Evolutionary conservation across 192 early-diverging fungal species (phyloP), one percentile per base, ranked within the genome.

Genomic region (Mortierella claussenii): DNA sequence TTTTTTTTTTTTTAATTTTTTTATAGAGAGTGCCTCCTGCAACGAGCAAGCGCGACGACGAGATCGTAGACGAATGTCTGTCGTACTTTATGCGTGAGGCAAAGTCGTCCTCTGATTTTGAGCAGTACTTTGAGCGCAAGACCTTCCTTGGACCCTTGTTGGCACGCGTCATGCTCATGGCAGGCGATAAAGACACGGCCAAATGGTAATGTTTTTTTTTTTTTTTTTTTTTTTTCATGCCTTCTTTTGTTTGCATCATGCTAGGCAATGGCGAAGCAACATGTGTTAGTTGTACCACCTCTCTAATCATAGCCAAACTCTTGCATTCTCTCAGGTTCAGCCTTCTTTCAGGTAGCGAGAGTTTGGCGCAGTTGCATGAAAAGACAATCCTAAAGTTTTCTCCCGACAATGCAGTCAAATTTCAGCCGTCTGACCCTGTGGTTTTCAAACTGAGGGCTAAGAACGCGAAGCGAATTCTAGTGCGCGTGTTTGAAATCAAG

Each of bases 401-500:
- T 0, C 56, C 51, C 8, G 40, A 56, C 50, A 69, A 69, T 28
- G 52, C 54, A 2, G 18, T 26, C 20, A 53, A 48, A n/a, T 69
- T 65, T 60, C 31, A 61, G 9, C 78, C 82, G 7, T 60, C 68
- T 2, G 80, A 81, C 32, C n/a, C 61, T 6, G 71, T 86, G 0
- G 45, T 68, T 15, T 58, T 86, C 18, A 55, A 34, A 2, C 49
- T 86, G 23, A 32, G 68, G 3, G 55, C 70, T 20, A 86, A 86
- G 55, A 83, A 86, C 32, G 66, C 81, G 3, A 49, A 64, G 15
- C 49, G 52, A 18, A 55, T 86, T 24, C 60, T 79, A 17, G 55
- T 86, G 11, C 73, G 84, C 13, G 78, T 83, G 0, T 86, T 80
- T 55, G 73, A 67, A 20, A 59, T 86, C 48, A 80, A 86, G 55